Evolutionary conservation across 2,329 filamentous ascomycete genomes (phyloP).

Genomic region (Fusarium incarnatum): DNA sequence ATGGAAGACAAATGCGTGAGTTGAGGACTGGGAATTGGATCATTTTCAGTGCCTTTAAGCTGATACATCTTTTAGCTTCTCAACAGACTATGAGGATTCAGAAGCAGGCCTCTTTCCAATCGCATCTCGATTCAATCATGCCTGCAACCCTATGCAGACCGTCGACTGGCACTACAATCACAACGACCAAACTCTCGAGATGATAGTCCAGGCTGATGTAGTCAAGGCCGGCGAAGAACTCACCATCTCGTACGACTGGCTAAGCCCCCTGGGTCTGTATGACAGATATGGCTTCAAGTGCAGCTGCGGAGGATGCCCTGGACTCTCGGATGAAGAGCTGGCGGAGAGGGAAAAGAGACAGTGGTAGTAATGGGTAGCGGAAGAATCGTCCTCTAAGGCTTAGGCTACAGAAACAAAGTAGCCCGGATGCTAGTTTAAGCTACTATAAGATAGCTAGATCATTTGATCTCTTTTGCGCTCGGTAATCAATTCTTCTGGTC

Average conservation of each 20-base stretch:
- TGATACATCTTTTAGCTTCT: slow-evolving; percentile 40
- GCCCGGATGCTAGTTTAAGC: not conserved
- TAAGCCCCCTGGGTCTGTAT: slow-evolving; percentile 53
- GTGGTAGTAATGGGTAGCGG: not conserved
- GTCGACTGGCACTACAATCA: slow-evolving; percentile 59
- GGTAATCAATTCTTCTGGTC: not conserved
- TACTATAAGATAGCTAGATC: not conserved
- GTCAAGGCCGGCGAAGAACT: slow-evolving; percentile 61
- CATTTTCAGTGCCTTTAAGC: not conserved
- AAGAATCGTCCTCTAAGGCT: not conserved
- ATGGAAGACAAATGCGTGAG: slow-evolving; percentile 62
- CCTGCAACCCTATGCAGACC: slow-evolving; percentile 59
- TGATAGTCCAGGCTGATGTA: slow-evolving; percentile 52
- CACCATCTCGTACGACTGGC: slow-evolving; percentile 61
- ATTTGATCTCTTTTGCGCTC: not conserved
- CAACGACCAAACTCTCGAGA: slow-evolving; percentile 51
- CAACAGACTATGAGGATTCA: slow-evolving; percentile 37
- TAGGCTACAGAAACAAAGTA: not conserved
- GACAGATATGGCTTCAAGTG: slow-evolving; percentile 65
- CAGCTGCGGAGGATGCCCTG: slow-evolving; percentile 60
- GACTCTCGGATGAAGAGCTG: slow-evolving; percentile 35
- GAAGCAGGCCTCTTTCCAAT: slow-evolving; percentile 60
- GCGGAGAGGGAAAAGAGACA: not conserved
- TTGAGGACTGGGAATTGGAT: slow-evolving; percentile 4
- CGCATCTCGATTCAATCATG: slow-evolving; percentile 69